phyloP scores from a whole-genome alignment of 2,329 filamentous ascomycete genomes.

The Penicillium freii region DNA sequence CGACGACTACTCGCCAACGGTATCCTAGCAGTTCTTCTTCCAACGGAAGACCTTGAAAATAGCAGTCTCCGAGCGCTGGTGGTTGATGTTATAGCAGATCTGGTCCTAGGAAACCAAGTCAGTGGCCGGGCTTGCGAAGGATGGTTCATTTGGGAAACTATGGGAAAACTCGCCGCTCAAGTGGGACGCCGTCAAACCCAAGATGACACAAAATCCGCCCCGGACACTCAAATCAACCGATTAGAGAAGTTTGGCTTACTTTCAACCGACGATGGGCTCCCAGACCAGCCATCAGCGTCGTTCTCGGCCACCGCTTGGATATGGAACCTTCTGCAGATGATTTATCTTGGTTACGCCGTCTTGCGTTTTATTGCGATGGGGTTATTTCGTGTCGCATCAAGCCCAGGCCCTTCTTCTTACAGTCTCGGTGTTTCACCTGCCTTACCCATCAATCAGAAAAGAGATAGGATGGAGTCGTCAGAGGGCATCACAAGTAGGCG shows the following conservation, averaged over 20 bases:
- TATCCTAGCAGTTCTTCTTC: constrained; percentile 76
- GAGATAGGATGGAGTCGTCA: constrained; percentile 31
- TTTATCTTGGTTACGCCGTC: constrained; percentile 56
- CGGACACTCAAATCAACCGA: constrained; percentile 37
- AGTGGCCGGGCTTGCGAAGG: constrained; percentile 79
- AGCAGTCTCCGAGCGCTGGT: constrained; percentile 79
- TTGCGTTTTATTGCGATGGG: constrained; percentile 65
- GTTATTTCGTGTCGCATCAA: constrained; percentile 65
- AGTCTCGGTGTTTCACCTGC: constrained; percentile 29
- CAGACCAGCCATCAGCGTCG: constrained; percentile 32
- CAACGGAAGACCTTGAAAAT: constrained; percentile 89
- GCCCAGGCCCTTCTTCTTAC: constrained; percentile 49
- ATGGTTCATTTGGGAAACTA: constrained; percentile 82
- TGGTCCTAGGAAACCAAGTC: constrained; percentile 80
- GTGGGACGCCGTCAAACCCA: constrained; percentile 32
- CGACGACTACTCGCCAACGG: constrained; percentile 84
- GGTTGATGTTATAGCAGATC: constrained; percentile 82
- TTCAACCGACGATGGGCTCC: constrained; percentile 34
- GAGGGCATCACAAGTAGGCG: constrained; percentile 39
- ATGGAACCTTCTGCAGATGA: constrained; percentile 54
- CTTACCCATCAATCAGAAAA: constrained; percentile 25
- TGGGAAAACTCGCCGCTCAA: constrained; percentile 66
- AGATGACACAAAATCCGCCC: constrained; percentile 7
- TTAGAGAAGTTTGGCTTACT: constrained; percentile 60
- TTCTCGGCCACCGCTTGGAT: constrained; percentile 41